Evolutionary conservation across 805 yeast species (phyloP).

Genomic region (Nakazawaea peltata): DNA sequence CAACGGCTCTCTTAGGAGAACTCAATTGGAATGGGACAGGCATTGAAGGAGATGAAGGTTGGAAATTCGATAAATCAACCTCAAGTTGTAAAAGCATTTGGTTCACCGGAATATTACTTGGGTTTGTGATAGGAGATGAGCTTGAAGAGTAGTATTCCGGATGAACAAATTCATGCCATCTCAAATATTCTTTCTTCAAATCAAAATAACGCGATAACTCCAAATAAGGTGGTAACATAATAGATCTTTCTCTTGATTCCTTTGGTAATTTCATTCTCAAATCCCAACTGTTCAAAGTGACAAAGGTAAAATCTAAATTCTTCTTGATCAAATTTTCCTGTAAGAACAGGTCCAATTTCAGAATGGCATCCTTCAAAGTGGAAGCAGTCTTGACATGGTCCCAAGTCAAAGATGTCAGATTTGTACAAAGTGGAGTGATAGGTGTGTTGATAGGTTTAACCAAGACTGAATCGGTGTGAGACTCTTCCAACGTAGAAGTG

Average conservation of each 20-base stretch:
- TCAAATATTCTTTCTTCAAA: slow-evolving; percentile 60
- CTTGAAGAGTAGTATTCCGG: slow-evolving; percentile 36
- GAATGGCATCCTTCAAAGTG: slow-evolving; percentile 56
- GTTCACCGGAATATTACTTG: slow-evolving; percentile 13
- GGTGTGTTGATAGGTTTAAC: slow-evolving; percentile 62
- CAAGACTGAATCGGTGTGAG: slow-evolving; percentile 34
- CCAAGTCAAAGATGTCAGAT: slow-evolving; percentile 47
- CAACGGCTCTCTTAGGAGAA: slow-evolving; percentile 33
- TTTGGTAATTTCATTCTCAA: slow-evolving; percentile 71
- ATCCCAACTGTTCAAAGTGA: slow-evolving; percentile 60
- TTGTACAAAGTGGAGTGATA: slow-evolving; percentile 50
- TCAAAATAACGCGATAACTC: slow-evolving; percentile 75
- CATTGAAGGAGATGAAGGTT: slow-evolving; percentile 2
- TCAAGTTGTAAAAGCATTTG: slow-evolving; percentile 16
- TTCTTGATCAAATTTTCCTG: slow-evolving; percentile 32
- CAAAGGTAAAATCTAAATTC: slow-evolving; percentile 50
- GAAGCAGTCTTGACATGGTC: slow-evolving; percentile 52
- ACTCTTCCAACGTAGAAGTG: slow-evolving; percentile 36
- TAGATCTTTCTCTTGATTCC: slow-evolving; percentile 72
- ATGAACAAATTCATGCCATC: slow-evolving; percentile 56
- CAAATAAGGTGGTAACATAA: slow-evolving; percentile 64
- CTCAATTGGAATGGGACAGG: slow-evolving; percentile 14
- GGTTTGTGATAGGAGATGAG: slow-evolving; percentile 22
- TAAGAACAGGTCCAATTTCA: slow-evolving; percentile 41
- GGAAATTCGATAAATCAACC: slow-evolving; percentile 14